A percentile compares a stretch with the other conserved stretches of the same genome.
phyloP scores from a whole-genome alignment of 23 red algal species.

The Agarophyton chilense region DNA sequence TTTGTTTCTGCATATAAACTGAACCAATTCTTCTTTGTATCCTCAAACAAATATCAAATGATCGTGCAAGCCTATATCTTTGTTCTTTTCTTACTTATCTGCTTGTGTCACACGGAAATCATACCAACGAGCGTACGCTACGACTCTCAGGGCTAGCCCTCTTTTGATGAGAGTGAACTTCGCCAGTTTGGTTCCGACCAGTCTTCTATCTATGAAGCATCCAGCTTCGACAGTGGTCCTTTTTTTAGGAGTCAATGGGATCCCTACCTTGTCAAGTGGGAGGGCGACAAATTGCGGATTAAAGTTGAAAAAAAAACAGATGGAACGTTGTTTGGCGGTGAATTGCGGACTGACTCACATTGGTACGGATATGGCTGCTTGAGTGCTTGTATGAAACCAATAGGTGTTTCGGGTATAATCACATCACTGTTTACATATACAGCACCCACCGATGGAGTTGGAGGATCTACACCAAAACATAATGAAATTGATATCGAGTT shows the following conservation, averaged over 20 bases:
- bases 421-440: constrained; percentile 31
- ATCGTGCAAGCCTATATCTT: too few species aligned
- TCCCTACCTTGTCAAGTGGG: background rate
- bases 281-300: background rate
- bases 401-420: constrained; percentile 22
- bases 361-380: constrained; percentile 47
- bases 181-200: background rate
- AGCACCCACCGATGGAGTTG: constrained; percentile 5
- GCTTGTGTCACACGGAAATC: too few species aligned
- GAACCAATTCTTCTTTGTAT: too few species aligned
- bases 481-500: constrained; percentile 62
- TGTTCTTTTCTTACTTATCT: too few species aligned
- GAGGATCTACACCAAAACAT: constrained; percentile 17
- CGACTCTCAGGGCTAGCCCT: constrained; percentile 6
- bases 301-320: background rate
- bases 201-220: background rate
- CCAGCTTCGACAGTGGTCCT: background rate
- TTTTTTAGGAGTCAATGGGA: constrained; percentile 28
- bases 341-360: background rate
- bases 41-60: too few species aligned
- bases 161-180: constrained; percentile 14
- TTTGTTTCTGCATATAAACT: too few species aligned
- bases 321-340: constrained; percentile 27
- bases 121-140: too few species aligned
- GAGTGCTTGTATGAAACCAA: constrained; percentile 46